Conservation (phyloP, 768 basidiomycete species). For the Lentinula edodes region DNA sequence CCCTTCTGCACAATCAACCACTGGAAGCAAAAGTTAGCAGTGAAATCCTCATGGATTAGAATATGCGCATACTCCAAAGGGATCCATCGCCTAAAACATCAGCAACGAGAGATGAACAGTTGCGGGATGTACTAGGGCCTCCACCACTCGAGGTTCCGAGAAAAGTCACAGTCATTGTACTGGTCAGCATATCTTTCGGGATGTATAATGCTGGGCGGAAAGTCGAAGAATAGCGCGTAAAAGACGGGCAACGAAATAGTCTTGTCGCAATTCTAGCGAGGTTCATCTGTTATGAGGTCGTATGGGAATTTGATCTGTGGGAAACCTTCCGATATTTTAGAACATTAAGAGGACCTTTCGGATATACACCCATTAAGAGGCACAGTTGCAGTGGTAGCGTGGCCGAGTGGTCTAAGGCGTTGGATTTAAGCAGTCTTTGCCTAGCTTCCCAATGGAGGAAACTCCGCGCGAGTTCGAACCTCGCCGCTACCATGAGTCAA, state of each 20-base stretch:
- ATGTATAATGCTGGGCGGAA: constrained; percentile 7
- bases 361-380: no score
- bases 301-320: not conserved
- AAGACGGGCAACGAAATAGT: not conserved
- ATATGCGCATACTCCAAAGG: constrained; percentile 57
- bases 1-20: constrained; percentile 84
- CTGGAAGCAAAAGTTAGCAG: constrained; percentile 24
- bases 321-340: no score
- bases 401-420: constrained; percentile 92
- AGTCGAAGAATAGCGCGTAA: not conserved
- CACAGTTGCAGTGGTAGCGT: constrained; percentile 39
- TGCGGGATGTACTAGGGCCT: constrained; percentile 66
- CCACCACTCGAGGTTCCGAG: constrained; percentile 75
- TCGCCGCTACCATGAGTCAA: constrained; percentile 80
- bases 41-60: constrained; percentile 9
- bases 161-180: constrained; percentile 56
- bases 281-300: not conserved
- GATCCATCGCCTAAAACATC: constrained; percentile 48
- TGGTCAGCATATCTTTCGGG: constrained; percentile 22
- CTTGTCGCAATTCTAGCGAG: not conserved
- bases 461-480: constrained; percentile 90
- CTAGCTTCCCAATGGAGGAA: constrained; percentile 77
- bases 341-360: no score
- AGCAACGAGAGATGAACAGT: constrained; percentile 70
- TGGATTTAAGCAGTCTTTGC: constrained; percentile 63